These are phyloP conservation scores for Tetraselmis striata DNA, from an alignment of 139 green algal species.

Conservation along the genomic window DNA sequence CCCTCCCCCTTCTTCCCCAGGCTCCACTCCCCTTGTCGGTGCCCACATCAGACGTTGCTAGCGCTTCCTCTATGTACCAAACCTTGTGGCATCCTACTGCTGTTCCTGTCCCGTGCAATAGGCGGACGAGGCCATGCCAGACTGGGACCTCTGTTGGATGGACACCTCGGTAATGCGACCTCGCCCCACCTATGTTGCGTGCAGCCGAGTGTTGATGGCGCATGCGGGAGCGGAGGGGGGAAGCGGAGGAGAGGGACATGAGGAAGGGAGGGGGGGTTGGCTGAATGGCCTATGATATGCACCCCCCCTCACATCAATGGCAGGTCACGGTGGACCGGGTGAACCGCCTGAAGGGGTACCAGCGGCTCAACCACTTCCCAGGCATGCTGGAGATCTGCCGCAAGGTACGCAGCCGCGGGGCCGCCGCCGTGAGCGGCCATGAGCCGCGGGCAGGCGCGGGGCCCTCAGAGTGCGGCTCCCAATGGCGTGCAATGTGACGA, in stretches of 20 bases:
- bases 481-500: no score
- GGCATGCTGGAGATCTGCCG: slow-evolving; percentile 53
- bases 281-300: no score
- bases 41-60: neutral
- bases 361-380: slow-evolving; percentile 53
- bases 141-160: slow-evolving; percentile 18
- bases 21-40: no score
- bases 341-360: slow-evolving; percentile 30
- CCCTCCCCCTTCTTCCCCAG: no score
- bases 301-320: no score
- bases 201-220: neutral
- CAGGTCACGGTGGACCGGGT: slow-evolving; percentile 37
- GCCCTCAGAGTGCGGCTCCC: no score
- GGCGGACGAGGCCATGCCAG: neutral
- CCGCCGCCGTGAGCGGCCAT: no score
- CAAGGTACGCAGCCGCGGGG: no score
- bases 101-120: neutral
- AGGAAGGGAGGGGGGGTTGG: no score
- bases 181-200: neutral
- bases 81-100: neutral
- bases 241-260: no score
- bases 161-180: slow-evolving; percentile 4
- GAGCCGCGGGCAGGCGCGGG: no score
- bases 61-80: neutral
- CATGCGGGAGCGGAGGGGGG: no score